Conservation (phyloP, 148 eudicot genomes). For the Camellia granthamiana region DNA sequence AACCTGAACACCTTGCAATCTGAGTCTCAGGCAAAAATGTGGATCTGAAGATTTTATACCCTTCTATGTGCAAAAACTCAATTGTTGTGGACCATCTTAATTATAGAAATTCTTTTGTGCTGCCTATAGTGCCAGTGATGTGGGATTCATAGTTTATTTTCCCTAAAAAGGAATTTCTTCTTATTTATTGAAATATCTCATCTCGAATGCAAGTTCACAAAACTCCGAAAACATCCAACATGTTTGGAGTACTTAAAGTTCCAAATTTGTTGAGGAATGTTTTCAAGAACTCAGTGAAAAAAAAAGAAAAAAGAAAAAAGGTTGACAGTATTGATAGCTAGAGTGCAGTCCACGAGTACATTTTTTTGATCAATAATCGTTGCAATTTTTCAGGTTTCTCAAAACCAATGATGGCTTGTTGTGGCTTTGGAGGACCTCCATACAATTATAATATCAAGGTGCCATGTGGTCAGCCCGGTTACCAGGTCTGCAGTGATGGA, state of each 20-base stretch:
- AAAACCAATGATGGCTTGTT: slow-evolving; percentile 81
- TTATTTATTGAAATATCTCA: neutral
- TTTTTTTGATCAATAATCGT: neutral
- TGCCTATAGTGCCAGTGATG: too few species aligned
- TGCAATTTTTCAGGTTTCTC: slow-evolving; percentile 50
- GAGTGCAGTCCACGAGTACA: neutral
- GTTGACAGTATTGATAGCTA: neutral
- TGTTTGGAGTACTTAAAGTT: neutral
- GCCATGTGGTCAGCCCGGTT: slow-evolving; percentile 64
- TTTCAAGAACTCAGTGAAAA: neutral
- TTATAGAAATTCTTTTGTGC: too few species aligned
- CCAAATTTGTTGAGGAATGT: neutral
- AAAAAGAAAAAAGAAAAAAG: neutral
- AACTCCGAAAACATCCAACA: neutral
- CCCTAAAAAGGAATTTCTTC: too few species aligned
- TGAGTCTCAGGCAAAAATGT: neutral
- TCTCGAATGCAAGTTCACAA: neutral
- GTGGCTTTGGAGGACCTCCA: slow-evolving; percentile 90
- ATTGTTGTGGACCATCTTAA: neutral
- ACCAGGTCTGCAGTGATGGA: slow-evolving; percentile 56
- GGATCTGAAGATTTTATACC: neutral
- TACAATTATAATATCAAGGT: slow-evolving; percentile 64
- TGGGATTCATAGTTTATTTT: too few species aligned
- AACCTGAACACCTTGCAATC: neutral
- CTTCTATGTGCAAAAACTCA: neutral